A percentile compares a stretch with the other conserved stretches of the same genome.
Evolutionary conservation across 192 early-diverging fungal species (phyloP).

Genomic region (Linnemannia schmuckeri): DNA sequence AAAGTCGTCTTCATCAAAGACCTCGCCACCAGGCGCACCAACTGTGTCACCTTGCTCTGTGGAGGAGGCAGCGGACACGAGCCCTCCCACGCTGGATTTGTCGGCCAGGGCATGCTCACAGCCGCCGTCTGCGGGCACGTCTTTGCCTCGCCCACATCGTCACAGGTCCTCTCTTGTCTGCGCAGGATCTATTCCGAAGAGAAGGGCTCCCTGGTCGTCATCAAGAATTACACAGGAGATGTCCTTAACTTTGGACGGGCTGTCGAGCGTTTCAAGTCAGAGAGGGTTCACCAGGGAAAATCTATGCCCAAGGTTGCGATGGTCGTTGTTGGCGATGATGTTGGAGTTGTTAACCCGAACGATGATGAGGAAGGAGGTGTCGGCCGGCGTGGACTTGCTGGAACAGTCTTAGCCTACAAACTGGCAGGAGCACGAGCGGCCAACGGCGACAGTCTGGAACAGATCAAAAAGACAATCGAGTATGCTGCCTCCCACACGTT

Average conservation of each 20-base stretch:
- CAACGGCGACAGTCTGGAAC: slow-evolving; percentile 69
- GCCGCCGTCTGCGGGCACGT: slow-evolving; percentile 88
- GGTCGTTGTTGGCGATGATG: slow-evolving; percentile 89
- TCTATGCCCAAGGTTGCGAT: slow-evolving; percentile 67
- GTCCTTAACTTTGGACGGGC: slow-evolving; percentile 86
- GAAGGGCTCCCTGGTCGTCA: slow-evolving; percentile 77
- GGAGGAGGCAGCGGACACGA: slow-evolving; percentile 92
- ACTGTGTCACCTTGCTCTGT: slow-evolving; percentile 82
- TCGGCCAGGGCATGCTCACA: slow-evolving; percentile 79
- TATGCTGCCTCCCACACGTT: slow-evolving; percentile 73
- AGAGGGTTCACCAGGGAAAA: slow-evolving; percentile 62
- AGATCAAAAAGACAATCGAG: slow-evolving; percentile 68
- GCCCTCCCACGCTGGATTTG: slow-evolving; percentile 84
- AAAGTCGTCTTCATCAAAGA: slow-evolving; percentile 77
- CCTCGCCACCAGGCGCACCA: slow-evolving; percentile 60
- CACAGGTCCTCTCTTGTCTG: slow-evolving; percentile 82
- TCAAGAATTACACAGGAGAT: slow-evolving; percentile 93
- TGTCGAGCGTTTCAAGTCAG: slow-evolving; percentile 81
- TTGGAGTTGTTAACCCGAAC: slow-evolving; percentile 77
- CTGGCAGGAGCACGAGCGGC: slow-evolving; percentile 80
- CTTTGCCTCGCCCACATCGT: slow-evolving; percentile 88
- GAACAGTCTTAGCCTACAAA: slow-evolving; percentile 85
- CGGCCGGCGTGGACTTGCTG: slow-evolving; percentile 84
- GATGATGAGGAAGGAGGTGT: slow-evolving; percentile 69
- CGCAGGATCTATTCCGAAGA: slow-evolving; percentile 70